Percentiles rank a stretch among this genome's conserved stretches.
Conservation (phyloP, 148 eudicot species). For the Hydrangea macrophylla region DNA sequence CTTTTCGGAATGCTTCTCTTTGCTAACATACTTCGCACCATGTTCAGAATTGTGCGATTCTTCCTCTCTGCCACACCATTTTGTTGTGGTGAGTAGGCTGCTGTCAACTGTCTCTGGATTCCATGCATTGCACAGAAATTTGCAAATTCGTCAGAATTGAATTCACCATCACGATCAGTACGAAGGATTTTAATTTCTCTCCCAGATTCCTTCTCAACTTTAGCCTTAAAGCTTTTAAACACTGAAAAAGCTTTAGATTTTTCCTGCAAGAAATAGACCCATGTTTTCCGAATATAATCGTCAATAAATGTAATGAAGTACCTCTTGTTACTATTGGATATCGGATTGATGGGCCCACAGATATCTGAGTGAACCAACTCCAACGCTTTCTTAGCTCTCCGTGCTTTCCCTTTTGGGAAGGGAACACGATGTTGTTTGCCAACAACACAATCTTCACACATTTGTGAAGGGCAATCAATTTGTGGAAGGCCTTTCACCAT, state of each 20-base stretch:
- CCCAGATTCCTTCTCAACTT: too few relatives aligned
- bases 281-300: background rate
- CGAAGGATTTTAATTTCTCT: background rate
- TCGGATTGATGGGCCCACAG: background rate
- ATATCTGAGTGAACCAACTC: conserved; percentile 3
- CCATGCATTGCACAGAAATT: background rate
- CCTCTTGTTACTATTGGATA: background rate
- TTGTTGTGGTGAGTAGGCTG: background rate
- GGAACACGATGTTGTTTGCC: too few relatives aligned
- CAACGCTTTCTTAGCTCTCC: background rate
- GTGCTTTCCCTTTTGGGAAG: too few relatives aligned
- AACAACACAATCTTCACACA: background rate
- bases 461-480: background rate
- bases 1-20: too few relatives aligned
- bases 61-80: background rate
- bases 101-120: too few relatives aligned
- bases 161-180: background rate
- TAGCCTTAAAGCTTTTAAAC: too few relatives aligned
- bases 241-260: too few relatives aligned
- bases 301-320: background rate
- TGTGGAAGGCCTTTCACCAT: conserved; percentile 2
- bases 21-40: background rate
- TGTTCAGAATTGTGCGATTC: background rate
- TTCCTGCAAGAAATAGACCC: too few relatives aligned
- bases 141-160: background rate